Evolutionary conservation across 1,284 basidiomycete species (phyloP).

Genomic region (Leccinum griseonigrum): DNA sequence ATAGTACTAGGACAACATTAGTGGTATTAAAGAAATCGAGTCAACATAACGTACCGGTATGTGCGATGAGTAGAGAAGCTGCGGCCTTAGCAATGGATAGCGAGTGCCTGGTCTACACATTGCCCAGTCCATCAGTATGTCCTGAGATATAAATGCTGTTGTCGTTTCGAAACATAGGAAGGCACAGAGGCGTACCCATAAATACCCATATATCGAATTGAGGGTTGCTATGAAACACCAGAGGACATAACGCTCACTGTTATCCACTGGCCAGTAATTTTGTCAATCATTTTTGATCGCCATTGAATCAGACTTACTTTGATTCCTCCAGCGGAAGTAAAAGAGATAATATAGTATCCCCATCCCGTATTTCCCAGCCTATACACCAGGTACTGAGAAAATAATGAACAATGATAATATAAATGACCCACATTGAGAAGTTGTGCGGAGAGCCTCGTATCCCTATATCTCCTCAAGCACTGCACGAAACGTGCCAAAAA

Average conservation of each 20-base stretch:
- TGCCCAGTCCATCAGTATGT: constrained; percentile 82
- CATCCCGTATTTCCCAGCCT: constrained; percentile 80
- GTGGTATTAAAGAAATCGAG: neutral
- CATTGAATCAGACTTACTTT: constrained; percentile 8
- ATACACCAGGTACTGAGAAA: constrained; percentile 4
- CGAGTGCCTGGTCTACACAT: constrained; percentile 59
- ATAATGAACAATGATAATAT: neutral
- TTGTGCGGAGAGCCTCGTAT: constrained; percentile 74
- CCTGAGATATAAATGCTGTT: constrained; percentile 41
- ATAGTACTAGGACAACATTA: constrained; percentile 50
- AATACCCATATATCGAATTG: constrained; percentile 68
- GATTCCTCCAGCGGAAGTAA: constrained; percentile 73
- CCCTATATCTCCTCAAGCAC: constrained; percentile 82
- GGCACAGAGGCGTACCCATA: constrained; percentile 61
- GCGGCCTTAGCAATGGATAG: constrained; percentile 69
- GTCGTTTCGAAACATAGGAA: neutral
- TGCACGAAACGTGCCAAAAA: constrained; percentile 78
- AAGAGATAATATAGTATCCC: constrained; percentile 64
- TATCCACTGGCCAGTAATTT: constrained; percentile 14
- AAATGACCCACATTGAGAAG: constrained; percentile 71
- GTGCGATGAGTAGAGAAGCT: constrained; percentile 68
- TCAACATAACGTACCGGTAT: constrained; percentile 47
- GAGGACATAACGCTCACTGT: constrained; percentile 52
- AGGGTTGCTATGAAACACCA: constrained; percentile 65
- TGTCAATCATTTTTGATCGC: neutral